Evolutionary conservation across 1,284 basidiomycete species (phyloP).

Genomic region (Trametes pubescens): DNA sequence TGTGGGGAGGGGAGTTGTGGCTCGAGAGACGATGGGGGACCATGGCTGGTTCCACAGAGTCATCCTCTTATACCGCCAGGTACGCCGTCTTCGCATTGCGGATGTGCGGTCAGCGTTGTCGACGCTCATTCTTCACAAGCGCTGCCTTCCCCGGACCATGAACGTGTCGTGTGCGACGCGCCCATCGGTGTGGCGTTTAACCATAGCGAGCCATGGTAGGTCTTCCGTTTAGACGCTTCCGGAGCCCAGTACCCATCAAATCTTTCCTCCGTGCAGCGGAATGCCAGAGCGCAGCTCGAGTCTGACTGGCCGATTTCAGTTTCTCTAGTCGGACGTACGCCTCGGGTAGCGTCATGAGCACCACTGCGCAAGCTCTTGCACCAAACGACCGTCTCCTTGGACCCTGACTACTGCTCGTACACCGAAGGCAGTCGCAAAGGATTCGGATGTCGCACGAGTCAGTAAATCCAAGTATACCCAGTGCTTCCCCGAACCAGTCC

Average conservation of each 20-base stretch:
- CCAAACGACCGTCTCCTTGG: too few species aligned
- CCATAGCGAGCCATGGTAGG: neutral
- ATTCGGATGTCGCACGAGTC: neutral
- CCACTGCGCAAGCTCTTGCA: neutral
- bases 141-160: neutral
- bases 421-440: neutral
- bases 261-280: neutral
- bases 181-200: constrained; percentile 9
- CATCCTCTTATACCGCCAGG: neutral
- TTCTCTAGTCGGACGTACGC: neutral
- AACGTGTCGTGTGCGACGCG: constrained; percentile 1
- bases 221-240: neutral
- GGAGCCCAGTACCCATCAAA: neutral
- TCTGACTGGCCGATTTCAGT: neutral
- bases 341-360: neutral
- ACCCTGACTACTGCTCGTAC: neutral
- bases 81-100: constrained; percentile 4
- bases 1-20: neutral
- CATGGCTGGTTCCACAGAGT: neutral
- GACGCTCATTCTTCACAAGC: constrained; percentile 4
- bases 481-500: neutral
- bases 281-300: neutral
- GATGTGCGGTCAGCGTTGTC: neutral
- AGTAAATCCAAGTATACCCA: neutral
- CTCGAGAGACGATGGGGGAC: neutral